Conservation (phyloP, 2,329 filamentous ascomycete genomes). For the Ceratocystis cacaofunesta region DNA sequence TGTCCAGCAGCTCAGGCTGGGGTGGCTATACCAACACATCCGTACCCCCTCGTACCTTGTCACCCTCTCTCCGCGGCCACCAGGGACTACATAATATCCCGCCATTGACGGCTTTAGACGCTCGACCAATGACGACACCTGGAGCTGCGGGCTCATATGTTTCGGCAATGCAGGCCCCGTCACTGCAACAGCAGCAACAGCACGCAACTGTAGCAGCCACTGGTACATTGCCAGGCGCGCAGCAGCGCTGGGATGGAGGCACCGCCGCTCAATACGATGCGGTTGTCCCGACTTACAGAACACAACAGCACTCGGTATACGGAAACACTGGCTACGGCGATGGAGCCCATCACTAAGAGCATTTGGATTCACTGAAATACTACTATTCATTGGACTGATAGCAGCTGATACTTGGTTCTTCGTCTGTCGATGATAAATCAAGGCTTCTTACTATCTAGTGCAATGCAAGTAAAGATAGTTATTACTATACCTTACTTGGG, state of each 20-base stretch:
- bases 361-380: background rate
- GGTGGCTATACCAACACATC: slow-evolving; percentile 29
- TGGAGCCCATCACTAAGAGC: slow-evolving; percentile 23
- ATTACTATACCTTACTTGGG: background rate
- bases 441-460: background rate
- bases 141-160: slow-evolving; percentile 25
- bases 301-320: slow-evolving; percentile 29
- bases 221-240: slow-evolving; percentile 21
- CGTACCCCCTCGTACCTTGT: slow-evolving; percentile 30
- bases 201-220: slow-evolving; percentile 24
- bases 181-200: slow-evolving; percentile 27
- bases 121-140: slow-evolving; percentile 22
- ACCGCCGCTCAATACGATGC: slow-evolving; percentile 28
- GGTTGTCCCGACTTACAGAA: slow-evolving; percentile 25
- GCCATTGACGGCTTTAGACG: slow-evolving; percentile 29
- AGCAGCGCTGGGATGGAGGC: slow-evolving; percentile 28
- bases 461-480: background rate
- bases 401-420: background rate
- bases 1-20: slow-evolving; percentile 37
- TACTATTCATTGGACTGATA: too few relatives aligned
- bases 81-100: slow-evolving; percentile 22
- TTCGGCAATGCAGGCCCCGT: slow-evolving; percentile 27
- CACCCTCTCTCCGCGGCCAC: slow-evolving; percentile 25
- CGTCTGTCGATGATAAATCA: background rate
- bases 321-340: slow-evolving; percentile 30